These are phyloP conservation scores for Boletus mariae DNA, from an alignment of 1,284 basidiomycete genomes.

Conservation along the genomic window DNA sequence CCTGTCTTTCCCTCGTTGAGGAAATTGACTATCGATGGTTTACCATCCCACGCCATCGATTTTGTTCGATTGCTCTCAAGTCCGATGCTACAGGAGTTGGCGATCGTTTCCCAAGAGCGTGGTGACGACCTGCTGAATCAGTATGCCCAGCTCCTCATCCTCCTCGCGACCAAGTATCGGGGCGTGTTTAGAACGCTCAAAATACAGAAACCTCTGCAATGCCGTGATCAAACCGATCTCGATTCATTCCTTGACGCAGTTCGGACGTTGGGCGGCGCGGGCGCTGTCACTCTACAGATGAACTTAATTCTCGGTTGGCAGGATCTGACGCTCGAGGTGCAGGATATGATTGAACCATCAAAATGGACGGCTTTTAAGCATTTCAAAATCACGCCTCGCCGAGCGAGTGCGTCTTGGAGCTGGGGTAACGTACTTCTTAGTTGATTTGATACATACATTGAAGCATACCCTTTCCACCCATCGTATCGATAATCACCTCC, in stretches of 20 bases:
- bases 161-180: conserved; percentile 22
- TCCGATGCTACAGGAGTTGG: conserved; percentile 17
- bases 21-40: conserved; percentile 22
- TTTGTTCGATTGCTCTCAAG: conserved; percentile 25
- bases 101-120: conserved; percentile 22
- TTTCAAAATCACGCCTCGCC: conserved; percentile 18
- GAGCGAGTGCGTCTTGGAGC: conserved; percentile 10
- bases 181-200: conserved; percentile 22
- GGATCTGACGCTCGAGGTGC: conserved; percentile 18
- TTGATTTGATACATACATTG: neutral
- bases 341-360: conserved; percentile 22
- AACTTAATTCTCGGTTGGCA: conserved; percentile 19
- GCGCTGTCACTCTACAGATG: conserved; percentile 15
- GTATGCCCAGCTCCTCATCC: conserved; percentile 18
- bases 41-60: conserved; percentile 20
- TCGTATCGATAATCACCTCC: neutral
- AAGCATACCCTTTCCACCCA: neutral
- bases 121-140: conserved; percentile 5
- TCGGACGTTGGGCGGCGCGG: conserved; percentile 16
- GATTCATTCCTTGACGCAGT: conserved; percentile 18
- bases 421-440: conserved; percentile 15
- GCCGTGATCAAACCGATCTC: conserved; percentile 15
- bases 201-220: conserved; percentile 19
- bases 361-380: conserved; percentile 16
- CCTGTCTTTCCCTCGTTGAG: conserved; percentile 25